Percentiles rank a stretch among this genome's conserved stretches.
phyloP scores from a whole-genome alignment of 169 alveolate species.

The Ichthyophthirius multifiliis region DNA sequence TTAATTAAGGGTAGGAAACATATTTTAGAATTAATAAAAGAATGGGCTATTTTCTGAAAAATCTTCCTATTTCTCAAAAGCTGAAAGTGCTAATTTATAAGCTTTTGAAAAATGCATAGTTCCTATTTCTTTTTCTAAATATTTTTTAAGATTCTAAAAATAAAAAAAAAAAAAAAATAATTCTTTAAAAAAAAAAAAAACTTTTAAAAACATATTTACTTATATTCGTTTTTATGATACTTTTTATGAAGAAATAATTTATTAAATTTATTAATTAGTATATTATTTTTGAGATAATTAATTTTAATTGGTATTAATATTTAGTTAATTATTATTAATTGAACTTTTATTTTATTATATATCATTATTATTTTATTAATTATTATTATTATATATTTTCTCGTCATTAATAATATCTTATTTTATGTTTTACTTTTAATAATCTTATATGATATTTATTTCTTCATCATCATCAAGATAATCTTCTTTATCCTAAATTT shows the following conservation, averaged over 20 bases:
- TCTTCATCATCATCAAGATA: slow-evolving; percentile 1
- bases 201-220: neutral
- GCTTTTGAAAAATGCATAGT: neutral
- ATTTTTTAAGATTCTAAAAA: neutral
- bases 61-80: neutral
- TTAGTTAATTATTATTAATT: too few relatives aligned
- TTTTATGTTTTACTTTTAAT: too few relatives aligned
- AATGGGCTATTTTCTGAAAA: neutral
- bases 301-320: too few relatives aligned
- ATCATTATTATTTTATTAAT: too few relatives aligned
- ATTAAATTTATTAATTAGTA: too few relatives aligned
- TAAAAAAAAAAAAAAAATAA: neutral
- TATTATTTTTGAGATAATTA: too few relatives aligned
- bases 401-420: too few relatives aligned
- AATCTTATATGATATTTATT: too few relatives aligned
- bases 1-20: neutral
- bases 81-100: neutral
- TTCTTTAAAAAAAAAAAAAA: neutral
- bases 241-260: too few relatives aligned
- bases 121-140: slow-evolving; percentile 4
- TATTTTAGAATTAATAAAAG: neutral
- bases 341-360: too few relatives aligned
- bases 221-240: too few relatives aligned
- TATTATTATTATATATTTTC: too few relatives aligned
- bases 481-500: neutral